Conservation (phyloP, 2,329 filamentous ascomycete genomes). For the Teratosphaeria zuluensis region DNA sequence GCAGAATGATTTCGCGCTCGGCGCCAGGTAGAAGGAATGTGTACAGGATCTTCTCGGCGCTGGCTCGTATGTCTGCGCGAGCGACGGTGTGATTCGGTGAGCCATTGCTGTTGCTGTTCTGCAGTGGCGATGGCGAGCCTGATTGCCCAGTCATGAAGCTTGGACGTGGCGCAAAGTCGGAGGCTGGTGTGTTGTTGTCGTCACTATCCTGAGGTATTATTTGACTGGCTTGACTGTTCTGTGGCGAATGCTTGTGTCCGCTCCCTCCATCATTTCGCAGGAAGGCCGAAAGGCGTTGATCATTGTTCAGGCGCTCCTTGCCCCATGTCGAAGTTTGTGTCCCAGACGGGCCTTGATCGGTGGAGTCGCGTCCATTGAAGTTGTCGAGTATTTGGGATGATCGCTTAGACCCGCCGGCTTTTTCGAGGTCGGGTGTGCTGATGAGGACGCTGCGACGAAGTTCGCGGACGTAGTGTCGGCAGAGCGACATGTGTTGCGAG, state of each 20-base stretch:
- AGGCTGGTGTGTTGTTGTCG: slow-evolving; percentile 23
- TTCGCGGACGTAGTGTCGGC: slow-evolving; percentile 92
- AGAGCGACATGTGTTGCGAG: slow-evolving; percentile 96
- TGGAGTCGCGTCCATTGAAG: slow-evolving; percentile 42
- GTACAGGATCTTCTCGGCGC: slow-evolving; percentile 97
- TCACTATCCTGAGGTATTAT: slow-evolving; percentile 1
- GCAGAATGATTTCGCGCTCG: slow-evolving; percentile 90
- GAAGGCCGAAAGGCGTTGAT: slow-evolving; percentile 86
- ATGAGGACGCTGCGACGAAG: slow-evolving; percentile 86
- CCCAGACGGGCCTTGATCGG: slow-evolving; percentile 25
- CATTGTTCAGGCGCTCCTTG: slow-evolving; percentile 49
- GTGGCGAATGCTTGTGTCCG: slow-evolving; percentile 33
- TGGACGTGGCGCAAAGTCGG: slow-evolving; percentile 42
- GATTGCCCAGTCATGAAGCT: slow-evolving; percentile 53
- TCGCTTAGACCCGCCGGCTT: slow-evolving; percentile 61
- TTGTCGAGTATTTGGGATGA: slow-evolving; percentile 67
- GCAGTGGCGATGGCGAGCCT: slow-evolving; percentile 15
- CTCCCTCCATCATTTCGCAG: slow-evolving; percentile 51
- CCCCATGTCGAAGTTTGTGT: slow-evolving; percentile 31
- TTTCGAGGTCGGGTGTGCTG: slow-evolving; percentile 83
- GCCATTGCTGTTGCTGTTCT: slow-evolving; percentile 66
- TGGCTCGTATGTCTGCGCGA: slow-evolving; percentile 82
- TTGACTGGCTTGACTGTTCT: slow-evolving; percentile 36
- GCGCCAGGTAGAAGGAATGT: slow-evolving; percentile 92
- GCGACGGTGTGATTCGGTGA: slow-evolving; percentile 76